phyloP scores from a whole-genome alignment of 495 filamentous ascomycete species.

The Choiromyces venosus region DNA sequence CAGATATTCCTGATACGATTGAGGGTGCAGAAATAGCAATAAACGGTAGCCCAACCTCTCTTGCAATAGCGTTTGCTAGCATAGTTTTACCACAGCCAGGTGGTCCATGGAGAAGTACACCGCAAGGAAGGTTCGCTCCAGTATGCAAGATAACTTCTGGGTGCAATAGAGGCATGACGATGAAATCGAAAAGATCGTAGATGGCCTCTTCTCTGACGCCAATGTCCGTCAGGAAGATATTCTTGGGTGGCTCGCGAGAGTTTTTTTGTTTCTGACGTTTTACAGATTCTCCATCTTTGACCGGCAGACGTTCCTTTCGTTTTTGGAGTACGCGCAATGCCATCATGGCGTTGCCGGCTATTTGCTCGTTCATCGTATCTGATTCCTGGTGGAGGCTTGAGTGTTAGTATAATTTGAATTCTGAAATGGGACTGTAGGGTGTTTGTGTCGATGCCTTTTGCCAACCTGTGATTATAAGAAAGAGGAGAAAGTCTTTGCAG shows the following conservation, averaged over 20 bases:
- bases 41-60: too few relatives aligned
- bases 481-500: too few relatives aligned
- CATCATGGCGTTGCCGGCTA: slow-evolving; percentile 40
- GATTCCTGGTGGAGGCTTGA: slow-evolving; percentile 47
- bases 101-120: slow-evolving; percentile 85
- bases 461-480: too few relatives aligned
- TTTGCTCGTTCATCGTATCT: slow-evolving; percentile 69
- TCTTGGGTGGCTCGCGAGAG: slow-evolving; percentile 60
- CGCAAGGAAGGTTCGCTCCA: slow-evolving; percentile 69
- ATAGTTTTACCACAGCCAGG: too few relatives aligned
- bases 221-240: slow-evolving; percentile 70
- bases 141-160: slow-evolving; percentile 59
- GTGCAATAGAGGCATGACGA: slow-evolving; percentile 70
- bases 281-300: slow-evolving; percentile 43
- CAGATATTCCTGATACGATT: too few relatives aligned
- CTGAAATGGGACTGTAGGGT: too few relatives aligned
- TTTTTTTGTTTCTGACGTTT: slow-evolving; percentile 28
- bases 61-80: too few relatives aligned
- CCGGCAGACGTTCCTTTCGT: slow-evolving; percentile 46
- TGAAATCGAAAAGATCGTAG: slow-evolving; percentile 66
- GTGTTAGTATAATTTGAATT: background rate
- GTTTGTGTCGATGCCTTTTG: too few relatives aligned
- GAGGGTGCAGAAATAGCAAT: too few relatives aligned
- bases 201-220: slow-evolving; percentile 81
- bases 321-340: slow-evolving; percentile 17